Base-by-base conservation (phyloP, 106 monocot species). In the Apostasia ramifera region DNA sequence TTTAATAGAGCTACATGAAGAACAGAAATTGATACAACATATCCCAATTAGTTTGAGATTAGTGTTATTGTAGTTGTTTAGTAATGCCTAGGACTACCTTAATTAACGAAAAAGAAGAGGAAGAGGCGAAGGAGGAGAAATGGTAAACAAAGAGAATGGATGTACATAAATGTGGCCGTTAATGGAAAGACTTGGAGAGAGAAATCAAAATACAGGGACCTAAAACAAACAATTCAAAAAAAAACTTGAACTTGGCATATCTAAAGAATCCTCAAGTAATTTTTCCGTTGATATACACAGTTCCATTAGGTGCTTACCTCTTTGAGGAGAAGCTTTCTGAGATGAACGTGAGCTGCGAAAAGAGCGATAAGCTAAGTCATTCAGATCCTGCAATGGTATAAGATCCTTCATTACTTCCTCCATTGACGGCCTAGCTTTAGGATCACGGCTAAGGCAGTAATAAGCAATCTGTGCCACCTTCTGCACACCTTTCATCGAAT, bases 401-500 rank as follows among this genome's bases (percentile, higher is more conserved):
- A 94, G 69, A 68, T 71, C 77, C 71, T 84, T 85, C 38, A 94
- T 82, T 11, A 90, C 71, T 50, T 80, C 80, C 74, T 90, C 90
- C 94, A 94, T 90, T 10, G 90, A 81, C 40, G 94, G 94, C 43
- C 94, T 86, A 44, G 81, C 14, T 67, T 90, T 94, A 9, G 82
- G 63, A 59, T 94, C 90, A 57, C 87, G 77, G 40, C 72, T 82
- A 2, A 90, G 80, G 66, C 87, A 94, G 61, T 80, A 68, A 55
- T 85, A 82, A 3, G 90, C 84, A 64, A 94, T 80, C 63, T 94
- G 86, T 55, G 86, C 86, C 63, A 90, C 74, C 66, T 87, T 94
- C 12, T 94, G 87, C 2, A 87, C 84, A n/a, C 90, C 90, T 81
- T 81, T 94, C 2, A 94, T 81, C 8, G 90, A 94, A 57, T 82